Evolutionary conservation across 1,139 yeast species (phyloP).

Genomic region (Yamadazyma songkhlaensis): DNA sequence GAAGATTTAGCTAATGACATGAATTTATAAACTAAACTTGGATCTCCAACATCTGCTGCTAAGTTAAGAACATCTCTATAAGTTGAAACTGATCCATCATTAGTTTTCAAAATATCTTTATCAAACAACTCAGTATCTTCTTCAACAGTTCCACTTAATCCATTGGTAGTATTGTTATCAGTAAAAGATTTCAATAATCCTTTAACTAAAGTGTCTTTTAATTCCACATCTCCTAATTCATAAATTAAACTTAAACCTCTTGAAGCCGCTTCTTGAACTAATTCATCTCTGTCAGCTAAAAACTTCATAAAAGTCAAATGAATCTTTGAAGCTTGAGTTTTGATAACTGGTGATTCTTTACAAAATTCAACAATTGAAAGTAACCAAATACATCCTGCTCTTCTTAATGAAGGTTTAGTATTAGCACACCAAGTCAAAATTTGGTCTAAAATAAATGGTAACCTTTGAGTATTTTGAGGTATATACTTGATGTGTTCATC

Average conservation of each 20-base stretch:
- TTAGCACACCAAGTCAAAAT: conserved; percentile 54
- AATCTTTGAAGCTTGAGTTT: conserved; percentile 48
- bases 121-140: conserved; percentile 85
- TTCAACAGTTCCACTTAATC: conserved; percentile 66
- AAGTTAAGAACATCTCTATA: conserved; percentile 80
- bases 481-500: conserved; percentile 21
- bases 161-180: conserved; percentile 53
- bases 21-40: conserved; percentile 87
- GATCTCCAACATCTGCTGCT: conserved; percentile 95
- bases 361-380: conserved; percentile 77
- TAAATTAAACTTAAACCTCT: conserved; percentile 82
- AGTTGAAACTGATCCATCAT: conserved; percentile 84
- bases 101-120: conserved; percentile 73
- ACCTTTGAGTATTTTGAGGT: conserved; percentile 21
- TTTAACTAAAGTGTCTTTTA: conserved; percentile 72
- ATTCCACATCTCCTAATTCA: conserved; percentile 67
- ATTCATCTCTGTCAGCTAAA: conserved; percentile 75
- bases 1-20: conserved; percentile 91
- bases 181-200: conserved; percentile 80
- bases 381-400: conserved; percentile 84
- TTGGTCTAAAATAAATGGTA: conserved; percentile 38
- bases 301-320: conserved; percentile 75
- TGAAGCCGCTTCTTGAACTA: conserved; percentile 88
- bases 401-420: conserved; percentile 72
- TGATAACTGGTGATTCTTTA: conserved; percentile 45